Percentiles rank a stretch among this genome's conserved stretches.
Conservation (phyloP, 2,329 filamentous ascomycete genomes). For the Hawksworthiomyces lignivorus region DNA sequence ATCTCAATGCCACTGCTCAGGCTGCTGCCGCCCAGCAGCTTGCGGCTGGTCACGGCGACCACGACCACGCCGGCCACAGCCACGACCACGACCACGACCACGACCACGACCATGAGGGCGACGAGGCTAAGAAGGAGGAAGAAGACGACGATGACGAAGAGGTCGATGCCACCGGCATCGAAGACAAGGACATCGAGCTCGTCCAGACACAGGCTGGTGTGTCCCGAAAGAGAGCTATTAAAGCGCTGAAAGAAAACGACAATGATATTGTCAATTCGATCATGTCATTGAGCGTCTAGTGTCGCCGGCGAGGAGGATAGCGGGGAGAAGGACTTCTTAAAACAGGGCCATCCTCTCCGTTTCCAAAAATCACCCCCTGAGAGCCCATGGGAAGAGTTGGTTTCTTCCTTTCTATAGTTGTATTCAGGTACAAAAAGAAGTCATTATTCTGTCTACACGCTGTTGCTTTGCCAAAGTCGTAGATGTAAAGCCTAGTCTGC, state of each 20-base stretch:
- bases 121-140: slow-evolving; percentile 66
- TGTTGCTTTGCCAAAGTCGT: too few species aligned
- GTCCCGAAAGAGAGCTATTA: slow-evolving; percentile 96
- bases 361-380: too few species aligned
- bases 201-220: slow-evolving; percentile 98
- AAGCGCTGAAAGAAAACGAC: slow-evolving; percentile 97
- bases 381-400: too few species aligned
- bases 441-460: too few species aligned
- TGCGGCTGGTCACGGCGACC: slow-evolving; percentile 60
- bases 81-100: slow-evolving; percentile 38
- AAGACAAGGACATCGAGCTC: slow-evolving; percentile 98
- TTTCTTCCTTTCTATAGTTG: not conserved
- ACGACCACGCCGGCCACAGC: slow-evolving; percentile 47
- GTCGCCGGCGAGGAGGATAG: not conserved
- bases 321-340: not conserved
- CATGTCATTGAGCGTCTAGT: slow-evolving; percentile 87
- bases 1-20: slow-evolving; percentile 97
- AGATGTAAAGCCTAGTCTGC: too few species aligned
- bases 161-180: slow-evolving; percentile 86
- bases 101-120: slow-evolving; percentile 51
- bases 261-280: slow-evolving; percentile 99
- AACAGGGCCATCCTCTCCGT: too few species aligned
- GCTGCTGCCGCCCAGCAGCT: slow-evolving; percentile 93
- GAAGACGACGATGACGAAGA: slow-evolving; percentile 89
- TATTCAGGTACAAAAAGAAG: too few species aligned